phyloP scores from a whole-genome alignment of 2,329 filamentous ascomycete species.

The Pyrenophora graminea region DNA sequence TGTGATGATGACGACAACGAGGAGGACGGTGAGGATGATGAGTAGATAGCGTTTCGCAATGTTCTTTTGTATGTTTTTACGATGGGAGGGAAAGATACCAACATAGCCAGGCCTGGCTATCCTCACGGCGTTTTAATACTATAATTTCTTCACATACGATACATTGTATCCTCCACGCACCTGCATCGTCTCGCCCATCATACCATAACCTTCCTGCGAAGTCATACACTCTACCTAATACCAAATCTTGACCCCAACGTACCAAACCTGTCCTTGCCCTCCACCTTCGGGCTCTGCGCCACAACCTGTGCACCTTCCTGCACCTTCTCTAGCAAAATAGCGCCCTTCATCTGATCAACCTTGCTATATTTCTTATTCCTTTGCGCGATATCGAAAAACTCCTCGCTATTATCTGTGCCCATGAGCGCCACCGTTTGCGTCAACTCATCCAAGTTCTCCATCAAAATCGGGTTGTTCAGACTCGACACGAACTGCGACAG shows the following conservation, averaged over 20 bases:
- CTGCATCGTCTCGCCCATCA: too few relatives aligned
- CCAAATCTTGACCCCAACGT: slow-evolving; percentile 43
- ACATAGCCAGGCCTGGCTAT: slow-evolving; percentile 1
- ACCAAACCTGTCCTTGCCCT: slow-evolving; percentile 39
- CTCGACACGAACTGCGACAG: slow-evolving; percentile 84
- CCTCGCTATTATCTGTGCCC: slow-evolving; percentile 85
- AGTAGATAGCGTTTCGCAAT: neutral
- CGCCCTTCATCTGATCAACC: slow-evolving; percentile 89
- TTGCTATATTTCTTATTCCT: slow-evolving; percentile 92
- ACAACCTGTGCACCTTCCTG: slow-evolving; percentile 42
- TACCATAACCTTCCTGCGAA: too few relatives aligned
- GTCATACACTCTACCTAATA: slow-evolving; percentile 16
- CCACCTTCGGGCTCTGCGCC: slow-evolving; percentile 39
- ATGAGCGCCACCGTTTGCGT: slow-evolving; percentile 90
- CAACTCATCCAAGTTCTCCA: slow-evolving; percentile 88
- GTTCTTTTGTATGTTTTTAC: neutral
- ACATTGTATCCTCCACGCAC: too few relatives aligned
- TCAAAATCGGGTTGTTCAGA: slow-evolving; percentile 84
- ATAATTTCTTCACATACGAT: too few relatives aligned
- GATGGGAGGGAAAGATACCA: slow-evolving; percentile 1
- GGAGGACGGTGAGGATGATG: neutral
- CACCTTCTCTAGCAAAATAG: slow-evolving; percentile 82
- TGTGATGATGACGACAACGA: slow-evolving; percentile 10
- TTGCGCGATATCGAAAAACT: slow-evolving; percentile 91
- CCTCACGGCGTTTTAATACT: neutral